Evolutionary conservation across 768 basidiomycete genomes (phyloP).

Genomic region (Sporobolomyces roseus): DNA sequence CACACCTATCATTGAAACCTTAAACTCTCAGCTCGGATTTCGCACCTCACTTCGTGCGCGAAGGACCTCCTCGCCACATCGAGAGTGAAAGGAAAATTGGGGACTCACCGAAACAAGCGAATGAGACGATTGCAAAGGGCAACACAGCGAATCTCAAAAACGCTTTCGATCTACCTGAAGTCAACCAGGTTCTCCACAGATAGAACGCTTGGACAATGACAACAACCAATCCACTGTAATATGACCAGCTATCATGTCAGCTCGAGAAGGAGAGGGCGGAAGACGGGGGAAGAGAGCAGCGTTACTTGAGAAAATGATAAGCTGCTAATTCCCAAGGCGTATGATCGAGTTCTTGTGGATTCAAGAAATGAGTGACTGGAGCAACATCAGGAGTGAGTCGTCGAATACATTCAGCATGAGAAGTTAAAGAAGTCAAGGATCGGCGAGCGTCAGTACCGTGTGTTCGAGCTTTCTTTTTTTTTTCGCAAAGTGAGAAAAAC

Average conservation of each 20-base stretch:
- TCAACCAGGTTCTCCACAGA: neutral
- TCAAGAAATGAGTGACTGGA: slow-evolving; percentile 4
- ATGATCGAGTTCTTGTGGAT: neutral
- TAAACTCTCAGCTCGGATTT: neutral
- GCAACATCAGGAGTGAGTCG: too few relatives aligned
- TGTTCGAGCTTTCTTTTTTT: too few relatives aligned
- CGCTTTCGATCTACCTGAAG: neutral
- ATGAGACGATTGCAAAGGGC: neutral
- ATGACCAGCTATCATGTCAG: neutral
- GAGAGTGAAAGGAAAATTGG: neutral
- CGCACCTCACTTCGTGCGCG: neutral
- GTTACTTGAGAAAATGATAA: slow-evolving; percentile 7
- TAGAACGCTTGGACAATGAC: neutral
- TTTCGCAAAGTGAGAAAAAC: too few relatives aligned
- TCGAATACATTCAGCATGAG: neutral
- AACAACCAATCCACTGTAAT: neutral
- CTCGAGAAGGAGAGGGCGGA: neutral
- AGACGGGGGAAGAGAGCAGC: neutral
- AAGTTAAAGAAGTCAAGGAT: too few relatives aligned
- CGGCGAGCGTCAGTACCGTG: too few relatives aligned
- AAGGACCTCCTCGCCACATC: too few relatives aligned
- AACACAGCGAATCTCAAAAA: neutral
- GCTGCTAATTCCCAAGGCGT: slow-evolving; percentile 5
- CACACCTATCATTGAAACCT: neutral
- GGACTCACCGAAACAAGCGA: slow-evolving; percentile 9